A percentile compares a stretch with the other conserved stretches of the same genome.
These are phyloP conservation scores for Xylariaceae sp. DNA, from an alignment of 2,329 filamentous ascomycete species.

Conservation along the genomic window DNA sequence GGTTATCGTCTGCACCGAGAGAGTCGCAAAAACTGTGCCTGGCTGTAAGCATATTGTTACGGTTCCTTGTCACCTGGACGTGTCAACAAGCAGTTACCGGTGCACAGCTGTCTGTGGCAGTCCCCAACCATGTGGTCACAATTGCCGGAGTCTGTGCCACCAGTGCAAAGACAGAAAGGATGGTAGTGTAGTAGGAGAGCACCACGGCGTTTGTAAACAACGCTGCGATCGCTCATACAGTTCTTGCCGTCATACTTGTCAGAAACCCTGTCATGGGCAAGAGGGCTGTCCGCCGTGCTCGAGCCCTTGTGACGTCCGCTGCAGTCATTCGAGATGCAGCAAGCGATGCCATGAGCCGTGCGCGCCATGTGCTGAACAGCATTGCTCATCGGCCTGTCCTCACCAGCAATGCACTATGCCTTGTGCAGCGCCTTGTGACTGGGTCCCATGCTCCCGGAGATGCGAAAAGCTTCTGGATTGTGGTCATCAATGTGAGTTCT, in stretches of 20 bases:
- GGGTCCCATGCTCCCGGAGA: conserved; percentile 61
- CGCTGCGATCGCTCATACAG: conserved; percentile 49
- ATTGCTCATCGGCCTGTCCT: conserved; percentile 54
- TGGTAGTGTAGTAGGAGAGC: conserved; percentile 27
- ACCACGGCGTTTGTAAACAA: conserved; percentile 49
- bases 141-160: conserved; percentile 48
- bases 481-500: conserved; percentile 50
- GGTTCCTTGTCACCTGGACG: conserved; percentile 49
- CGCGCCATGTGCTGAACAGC: conserved; percentile 54
- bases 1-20: conserved; percentile 46
- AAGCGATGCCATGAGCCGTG: conserved; percentile 59
- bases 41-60: conserved; percentile 54
- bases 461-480: conserved; percentile 55
- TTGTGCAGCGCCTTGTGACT: conserved; percentile 63
- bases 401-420: conserved; percentile 40
- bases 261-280: conserved; percentile 49
- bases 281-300: conserved; percentile 47
- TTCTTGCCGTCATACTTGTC: conserved; percentile 58
- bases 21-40: conserved; percentile 47
- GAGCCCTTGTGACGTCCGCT: conserved; percentile 52
- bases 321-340: conserved; percentile 55
- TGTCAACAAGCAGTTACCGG: conserved; percentile 37
- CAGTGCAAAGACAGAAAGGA: conserved; percentile 43
- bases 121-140: conserved; percentile 56
- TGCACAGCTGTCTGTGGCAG: conserved; percentile 50